Evolutionary conservation across 2,329 filamentous ascomycete species (phyloP).

Genomic region (Talaromyces sp.): DNA sequence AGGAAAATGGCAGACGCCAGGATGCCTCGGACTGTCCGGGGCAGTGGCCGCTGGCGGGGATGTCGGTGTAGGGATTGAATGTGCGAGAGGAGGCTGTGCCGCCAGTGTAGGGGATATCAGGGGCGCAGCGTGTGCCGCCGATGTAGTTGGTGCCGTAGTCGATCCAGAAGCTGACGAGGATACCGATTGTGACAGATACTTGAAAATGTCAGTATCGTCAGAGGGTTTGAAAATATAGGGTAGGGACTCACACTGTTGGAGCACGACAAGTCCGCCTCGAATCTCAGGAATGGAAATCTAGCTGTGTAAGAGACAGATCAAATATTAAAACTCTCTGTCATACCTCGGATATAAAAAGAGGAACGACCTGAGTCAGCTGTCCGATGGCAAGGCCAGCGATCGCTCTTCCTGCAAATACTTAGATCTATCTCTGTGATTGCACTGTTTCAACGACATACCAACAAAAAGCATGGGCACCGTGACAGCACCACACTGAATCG

Average conservation of each 20-base stretch:
- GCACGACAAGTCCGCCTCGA: slow-evolving; percentile 32
- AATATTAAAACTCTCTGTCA: slow-evolving; percentile 14
- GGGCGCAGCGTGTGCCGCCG: slow-evolving; percentile 41
- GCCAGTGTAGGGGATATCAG: slow-evolving; percentile 43
- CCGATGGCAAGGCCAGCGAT: slow-evolving; percentile 43
- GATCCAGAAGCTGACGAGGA: slow-evolving; percentile 34
- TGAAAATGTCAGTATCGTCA: slow-evolving; percentile 15
- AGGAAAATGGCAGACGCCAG: slow-evolving; percentile 43
- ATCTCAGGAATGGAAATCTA: slow-evolving; percentile 40
- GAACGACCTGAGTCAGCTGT: slow-evolving; percentile 43
- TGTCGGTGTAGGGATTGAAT: slow-evolving; percentile 40
- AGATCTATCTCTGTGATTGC: not conserved
- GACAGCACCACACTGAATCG: slow-evolving; percentile 41
- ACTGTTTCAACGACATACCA: slow-evolving; percentile 28
- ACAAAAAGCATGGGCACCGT: slow-evolving; percentile 37
- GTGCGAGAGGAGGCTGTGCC: slow-evolving; percentile 31
- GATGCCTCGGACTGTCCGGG: slow-evolving; percentile 44
- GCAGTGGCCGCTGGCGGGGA: slow-evolving; percentile 39
- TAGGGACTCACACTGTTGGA: slow-evolving; percentile 29
- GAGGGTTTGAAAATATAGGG: not conserved
- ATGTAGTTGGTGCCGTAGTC: slow-evolving; percentile 45
- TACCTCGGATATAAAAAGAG: slow-evolving; percentile 51
- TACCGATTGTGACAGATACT: slow-evolving; percentile 40
- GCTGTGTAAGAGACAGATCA: slow-evolving; percentile 9
- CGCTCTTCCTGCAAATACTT: slow-evolving; percentile 27